phyloP scores from a whole-genome alignment of 257 asterid genomes.

The Hygrophila difformis region DNA sequence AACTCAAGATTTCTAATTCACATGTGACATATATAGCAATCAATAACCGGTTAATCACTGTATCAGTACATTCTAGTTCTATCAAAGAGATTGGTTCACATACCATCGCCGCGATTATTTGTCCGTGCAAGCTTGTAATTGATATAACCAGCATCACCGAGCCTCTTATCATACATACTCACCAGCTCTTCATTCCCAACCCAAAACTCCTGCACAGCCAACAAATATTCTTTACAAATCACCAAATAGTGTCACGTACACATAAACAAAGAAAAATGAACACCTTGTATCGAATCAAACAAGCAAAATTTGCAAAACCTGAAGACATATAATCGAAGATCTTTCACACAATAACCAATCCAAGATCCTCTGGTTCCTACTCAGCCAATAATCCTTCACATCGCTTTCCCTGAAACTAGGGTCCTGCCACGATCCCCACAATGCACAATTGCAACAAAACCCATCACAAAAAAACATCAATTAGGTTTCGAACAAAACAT shows the following conservation, averaged over 20 bases:
- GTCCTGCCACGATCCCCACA: conserved; percentile 50
- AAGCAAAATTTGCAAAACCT: conserved; percentile 32
- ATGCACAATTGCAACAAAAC: conserved; percentile 18
- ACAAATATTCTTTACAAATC: too few species aligned
- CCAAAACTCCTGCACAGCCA: conserved; percentile 72
- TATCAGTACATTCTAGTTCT: neutral
- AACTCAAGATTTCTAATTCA: too few species aligned
- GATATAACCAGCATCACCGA: conserved; percentile 88
- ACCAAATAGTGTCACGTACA: too few species aligned
- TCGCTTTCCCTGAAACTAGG: conserved; percentile 89
- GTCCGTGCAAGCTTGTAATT: conserved; percentile 87
- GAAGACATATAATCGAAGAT: conserved; percentile 96
- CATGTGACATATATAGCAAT: too few species aligned
- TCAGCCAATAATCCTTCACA: conserved; percentile 72
- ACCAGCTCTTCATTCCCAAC: conserved; percentile 97
- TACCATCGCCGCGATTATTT: conserved; percentile 98
- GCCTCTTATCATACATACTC: conserved; percentile 77
- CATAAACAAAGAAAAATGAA: neutral
- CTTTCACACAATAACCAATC: conserved; percentile 89
- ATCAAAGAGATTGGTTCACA: neutral
- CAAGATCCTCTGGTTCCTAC: conserved; percentile 71
- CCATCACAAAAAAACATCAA: neutral
- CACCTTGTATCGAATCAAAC: neutral
- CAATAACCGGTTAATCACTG: neutral
- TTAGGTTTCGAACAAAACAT: neutral